These are phyloP conservation scores for Corrigiola litoralis DNA, from an alignment of 179 eudicot genomes.

Conservation along the genomic window DNA sequence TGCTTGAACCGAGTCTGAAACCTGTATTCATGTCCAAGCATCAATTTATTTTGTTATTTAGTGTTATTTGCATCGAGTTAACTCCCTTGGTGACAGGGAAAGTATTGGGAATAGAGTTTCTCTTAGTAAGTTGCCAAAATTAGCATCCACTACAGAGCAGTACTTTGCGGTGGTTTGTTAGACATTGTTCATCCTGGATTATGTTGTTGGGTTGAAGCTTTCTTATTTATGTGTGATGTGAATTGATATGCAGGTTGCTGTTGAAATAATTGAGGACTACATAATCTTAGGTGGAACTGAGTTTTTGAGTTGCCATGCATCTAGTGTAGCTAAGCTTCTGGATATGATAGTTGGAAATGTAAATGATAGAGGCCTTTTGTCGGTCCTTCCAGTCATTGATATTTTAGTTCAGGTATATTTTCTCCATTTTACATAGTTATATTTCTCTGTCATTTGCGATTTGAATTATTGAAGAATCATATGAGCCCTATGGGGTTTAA, in stretches of 20 bases:
- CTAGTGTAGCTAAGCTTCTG: slow-evolving; percentile 67
- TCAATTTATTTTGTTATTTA: too few species aligned
- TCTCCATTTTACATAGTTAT: background rate
- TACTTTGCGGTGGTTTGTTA: background rate
- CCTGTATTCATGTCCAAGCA: too few species aligned
- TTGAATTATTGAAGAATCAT: background rate
- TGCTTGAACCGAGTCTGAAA: too few species aligned
- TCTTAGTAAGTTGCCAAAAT: too few species aligned
- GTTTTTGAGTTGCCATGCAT: slow-evolving; percentile 77
- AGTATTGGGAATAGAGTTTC: too few species aligned
- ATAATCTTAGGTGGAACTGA: slow-evolving; percentile 81
- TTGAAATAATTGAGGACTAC: slow-evolving; percentile 79
- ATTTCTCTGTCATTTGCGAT: background rate
- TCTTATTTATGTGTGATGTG: background rate
- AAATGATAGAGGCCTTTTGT: slow-evolving; percentile 79
- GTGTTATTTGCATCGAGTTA: too few species aligned
- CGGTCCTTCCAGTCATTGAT: slow-evolving; percentile 85
- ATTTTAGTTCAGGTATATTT: slow-evolving; percentile 71
- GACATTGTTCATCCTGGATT: background rate
- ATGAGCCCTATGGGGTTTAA: background rate
- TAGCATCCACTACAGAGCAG: too few species aligned
- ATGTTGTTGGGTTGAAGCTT: background rate
- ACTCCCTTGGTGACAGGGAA: too few species aligned
- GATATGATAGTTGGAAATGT: slow-evolving; percentile 86
- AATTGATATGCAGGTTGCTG: slow-evolving; percentile 65